These are phyloP conservation scores for Fusarium chaquense DNA, from an alignment of 2,329 filamentous ascomycete genomes.

Conservation along the genomic window DNA sequence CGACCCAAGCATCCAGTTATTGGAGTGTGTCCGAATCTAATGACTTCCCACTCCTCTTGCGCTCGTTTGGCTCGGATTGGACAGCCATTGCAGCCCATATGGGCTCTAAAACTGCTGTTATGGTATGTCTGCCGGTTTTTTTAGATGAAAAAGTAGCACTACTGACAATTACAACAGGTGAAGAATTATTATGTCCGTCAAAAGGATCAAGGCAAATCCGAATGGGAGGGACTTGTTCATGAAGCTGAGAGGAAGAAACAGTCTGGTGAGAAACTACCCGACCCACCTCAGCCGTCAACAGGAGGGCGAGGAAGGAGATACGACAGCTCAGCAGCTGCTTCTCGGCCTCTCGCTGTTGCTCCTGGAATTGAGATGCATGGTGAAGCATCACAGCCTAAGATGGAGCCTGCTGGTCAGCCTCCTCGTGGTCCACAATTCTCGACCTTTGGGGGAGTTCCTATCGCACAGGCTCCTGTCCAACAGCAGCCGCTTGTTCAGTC, in stretches of 20 bases:
- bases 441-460: slow-evolving; percentile 59
- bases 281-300: slow-evolving; percentile 68
- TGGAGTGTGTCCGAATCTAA: slow-evolving; percentile 87
- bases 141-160: background rate
- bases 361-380: slow-evolving; percentile 58
- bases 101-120: slow-evolving; percentile 87
- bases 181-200: slow-evolving; percentile 76
- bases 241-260: slow-evolving; percentile 69
- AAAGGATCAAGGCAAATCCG: slow-evolving; percentile 68
- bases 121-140: slow-evolving; percentile 67
- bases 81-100: slow-evolving; percentile 79
- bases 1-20: slow-evolving; percentile 78
- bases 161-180: slow-evolving; percentile 59
- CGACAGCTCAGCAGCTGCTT: slow-evolving; percentile 53
- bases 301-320: slow-evolving; percentile 64
- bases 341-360: slow-evolving; percentile 62
- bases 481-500: slow-evolving; percentile 49
- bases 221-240: slow-evolving; percentile 70
- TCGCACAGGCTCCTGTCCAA: slow-evolving; percentile 58
- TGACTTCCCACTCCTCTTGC: slow-evolving; percentile 79
- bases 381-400: slow-evolving; percentile 61
- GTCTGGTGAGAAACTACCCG: slow-evolving; percentile 69
- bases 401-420: slow-evolving; percentile 55
- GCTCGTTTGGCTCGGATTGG: slow-evolving; percentile 84
- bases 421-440: slow-evolving; percentile 55